Percentiles rank a stretch among this genome's conserved stretches.
Evolutionary conservation across 2,329 filamentous ascomycete genomes (phyloP).

Genomic region (Pezicula carpinea): DNA sequence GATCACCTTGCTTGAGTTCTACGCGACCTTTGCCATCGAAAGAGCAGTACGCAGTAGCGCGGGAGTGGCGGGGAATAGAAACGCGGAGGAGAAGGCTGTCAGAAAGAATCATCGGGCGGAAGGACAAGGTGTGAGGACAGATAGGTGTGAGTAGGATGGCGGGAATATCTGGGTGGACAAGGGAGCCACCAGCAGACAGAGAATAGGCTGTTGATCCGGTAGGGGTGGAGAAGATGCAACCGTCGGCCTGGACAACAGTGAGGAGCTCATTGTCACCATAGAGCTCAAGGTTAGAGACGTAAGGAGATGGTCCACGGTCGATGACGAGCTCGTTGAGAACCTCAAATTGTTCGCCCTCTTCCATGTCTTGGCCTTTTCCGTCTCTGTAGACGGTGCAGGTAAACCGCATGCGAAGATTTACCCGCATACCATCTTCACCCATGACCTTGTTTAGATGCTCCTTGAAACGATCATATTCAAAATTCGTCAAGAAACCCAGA

Average conservation of each 20-base stretch:
- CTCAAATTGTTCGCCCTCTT: slow-evolving; percentile 94
- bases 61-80: slow-evolving; percentile 75
- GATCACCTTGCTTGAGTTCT: slow-evolving; percentile 87
- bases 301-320: slow-evolving; percentile 91
- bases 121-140: slow-evolving; percentile 93
- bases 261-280: slow-evolving; percentile 94
- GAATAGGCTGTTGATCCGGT: slow-evolving; percentile 95
- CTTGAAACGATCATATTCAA: slow-evolving; percentile 84
- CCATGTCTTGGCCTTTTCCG: slow-evolving; percentile 57
- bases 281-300: slow-evolving; percentile 93
- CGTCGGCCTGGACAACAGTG: slow-evolving; percentile 93
- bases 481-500: slow-evolving; percentile 83
- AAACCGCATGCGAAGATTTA: slow-evolving; percentile 97
- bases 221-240: slow-evolving; percentile 95
- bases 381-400: slow-evolving; percentile 94
- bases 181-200: slow-evolving; percentile 87
- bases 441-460: slow-evolving; percentile 83
- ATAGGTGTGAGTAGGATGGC: slow-evolving; percentile 96
- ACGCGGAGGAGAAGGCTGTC: slow-evolving; percentile 92
- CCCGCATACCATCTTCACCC: slow-evolving; percentile 92
- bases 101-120: slow-evolving; percentile 95
- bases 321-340: slow-evolving; percentile 98
- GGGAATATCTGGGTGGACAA: slow-evolving; percentile 95
- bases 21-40: slow-evolving; percentile 97
- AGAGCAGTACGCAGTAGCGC: slow-evolving; percentile 91